Evolutionary conservation across 306 rosid genomes (phyloP).

Genomic region (Datisca glomerata): DNA sequence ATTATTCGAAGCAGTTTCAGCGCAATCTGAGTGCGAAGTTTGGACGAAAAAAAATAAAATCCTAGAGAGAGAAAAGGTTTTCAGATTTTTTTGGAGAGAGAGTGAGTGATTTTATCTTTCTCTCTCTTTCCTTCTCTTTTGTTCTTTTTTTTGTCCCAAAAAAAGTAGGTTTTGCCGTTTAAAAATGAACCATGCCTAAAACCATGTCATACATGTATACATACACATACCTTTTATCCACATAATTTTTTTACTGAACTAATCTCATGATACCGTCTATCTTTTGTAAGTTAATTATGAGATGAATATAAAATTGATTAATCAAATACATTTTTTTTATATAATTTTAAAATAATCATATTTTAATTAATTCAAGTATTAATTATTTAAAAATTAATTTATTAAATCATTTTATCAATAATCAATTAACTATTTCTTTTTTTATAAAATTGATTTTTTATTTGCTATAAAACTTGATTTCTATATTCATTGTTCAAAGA

Average conservation of each 20-base stretch:
- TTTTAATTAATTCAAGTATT: neutral
- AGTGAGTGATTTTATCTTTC: constrained; percentile 3
- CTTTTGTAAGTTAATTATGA: too few species aligned
- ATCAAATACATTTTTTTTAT: too few species aligned
- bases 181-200: constrained; percentile 5
- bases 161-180: constrained; percentile 4
- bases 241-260: too few species aligned
- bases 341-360: too few species aligned
- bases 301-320: too few species aligned
- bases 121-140: neutral
- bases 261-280: too few species aligned
- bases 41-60: constrained; percentile 26
- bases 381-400: neutral
- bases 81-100: neutral
- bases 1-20: constrained; percentile 25
- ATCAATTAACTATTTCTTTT: too few species aligned
- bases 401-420: too few species aligned
- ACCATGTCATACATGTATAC: constrained; percentile 6
- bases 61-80: constrained; percentile 54
- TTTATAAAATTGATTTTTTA: too few species aligned
- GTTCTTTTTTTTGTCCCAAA: constrained; percentile 3
- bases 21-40: constrained; percentile 55
- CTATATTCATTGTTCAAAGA: too few species aligned
- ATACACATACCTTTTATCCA: constrained; percentile 9
- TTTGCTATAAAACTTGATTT: too few species aligned